A percentile compares a stretch with the other conserved stretches of the same genome.
phyloP scores from a whole-genome alignment of 1,139 yeast genomes.

The Hyphopichia fennica region DNA sequence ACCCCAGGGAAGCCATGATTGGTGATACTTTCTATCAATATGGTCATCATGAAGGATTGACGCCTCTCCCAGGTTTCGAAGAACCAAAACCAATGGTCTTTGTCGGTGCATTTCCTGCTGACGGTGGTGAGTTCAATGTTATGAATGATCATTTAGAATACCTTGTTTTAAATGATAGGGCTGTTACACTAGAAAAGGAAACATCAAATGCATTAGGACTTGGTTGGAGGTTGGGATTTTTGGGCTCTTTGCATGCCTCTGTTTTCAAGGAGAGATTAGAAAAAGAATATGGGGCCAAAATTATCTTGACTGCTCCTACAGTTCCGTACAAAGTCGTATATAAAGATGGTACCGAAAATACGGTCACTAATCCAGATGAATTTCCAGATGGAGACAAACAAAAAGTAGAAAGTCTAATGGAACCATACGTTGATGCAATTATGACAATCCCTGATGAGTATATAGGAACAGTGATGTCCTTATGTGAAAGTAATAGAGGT shows the following conservation, averaged over 20 bases:
- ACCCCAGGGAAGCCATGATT: constrained; percentile 79
- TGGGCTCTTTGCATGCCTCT: constrained; percentile 93
- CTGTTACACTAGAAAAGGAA: constrained; percentile 86
- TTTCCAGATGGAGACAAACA: constrained; percentile 67
- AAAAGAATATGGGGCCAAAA: constrained; percentile 89
- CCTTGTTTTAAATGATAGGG: constrained; percentile 84
- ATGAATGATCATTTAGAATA: constrained; percentile 90
- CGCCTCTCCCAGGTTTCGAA: constrained; percentile 90
- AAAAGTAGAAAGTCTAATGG: constrained; percentile 63
- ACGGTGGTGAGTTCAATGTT: constrained; percentile 84
- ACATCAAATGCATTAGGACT: constrained; percentile 94
- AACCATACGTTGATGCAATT: constrained; percentile 87
- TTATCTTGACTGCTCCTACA: constrained; percentile 93
- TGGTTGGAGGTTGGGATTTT: constrained; percentile 95
- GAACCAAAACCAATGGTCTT: constrained; percentile 98
- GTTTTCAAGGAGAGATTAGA: constrained; percentile 90
- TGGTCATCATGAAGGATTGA: constrained; percentile 61
- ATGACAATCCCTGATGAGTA: constrained; percentile 92
- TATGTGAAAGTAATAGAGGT: constrained; percentile 85
- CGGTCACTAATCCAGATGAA: constrained; percentile 87
- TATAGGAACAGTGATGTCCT: constrained; percentile 79
- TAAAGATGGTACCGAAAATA: constrained; percentile 60
- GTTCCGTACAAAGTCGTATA: constrained; percentile 83
- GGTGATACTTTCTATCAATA: constrained; percentile 86
- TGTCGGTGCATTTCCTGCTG: constrained; percentile 97